Base-by-base conservation (phyloP, 2,329 filamentous ascomycete genomes). In the Aplosporella prunicola region DNA sequence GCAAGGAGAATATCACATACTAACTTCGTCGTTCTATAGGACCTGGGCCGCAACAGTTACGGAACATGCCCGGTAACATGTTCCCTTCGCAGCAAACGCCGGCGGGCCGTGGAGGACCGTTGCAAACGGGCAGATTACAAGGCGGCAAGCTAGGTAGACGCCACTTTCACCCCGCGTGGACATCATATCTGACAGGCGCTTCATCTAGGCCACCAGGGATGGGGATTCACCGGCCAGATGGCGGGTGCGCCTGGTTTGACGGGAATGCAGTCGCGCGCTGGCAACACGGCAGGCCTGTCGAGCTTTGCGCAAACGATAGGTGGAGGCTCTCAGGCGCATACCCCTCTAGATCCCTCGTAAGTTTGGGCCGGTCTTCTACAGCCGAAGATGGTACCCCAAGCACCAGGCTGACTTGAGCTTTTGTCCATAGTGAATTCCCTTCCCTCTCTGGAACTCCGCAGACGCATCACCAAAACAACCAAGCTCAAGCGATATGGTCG, bases 361-460 rank as follows among this genome's bases (percentile, higher is more conserved):
- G 71, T 70, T 34, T 31, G 8, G n/a, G n/a, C 22, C 23, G 11
- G 14, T 11, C 28, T 15, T 35, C 27, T 33, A 26, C 16, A 45
- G 40, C 39, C 40, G 30, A 38, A 38, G 35, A 45, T 40, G 36
- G 20, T 33, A 35, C 22, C 22, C 22, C 8, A n/a, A n/a, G n/a
- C 8, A 8, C n/a, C n/a, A 24, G 22, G n/a, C n/a, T n/a, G n/a
- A 24, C 22, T 20, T 31, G 26, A 26, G 28, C 17, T 22, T 13
- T 22, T 24, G 17, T 27, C 45, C 16, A 37, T 44, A 79, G 75
- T 51, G 75, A 79, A 51, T 79, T 79, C 40, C 75, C 75, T 31
- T 74, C 72, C 9, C 58, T 79, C 48, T 76, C 73, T 29, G 70
- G 71, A 40, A 66, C 68, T 13, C 65, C 72, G 20, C 71, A 75